Evolutionary conservation across 371 early-diverging fungal species (phyloP).

Genomic region (Fennellomyces sp.): DNA sequence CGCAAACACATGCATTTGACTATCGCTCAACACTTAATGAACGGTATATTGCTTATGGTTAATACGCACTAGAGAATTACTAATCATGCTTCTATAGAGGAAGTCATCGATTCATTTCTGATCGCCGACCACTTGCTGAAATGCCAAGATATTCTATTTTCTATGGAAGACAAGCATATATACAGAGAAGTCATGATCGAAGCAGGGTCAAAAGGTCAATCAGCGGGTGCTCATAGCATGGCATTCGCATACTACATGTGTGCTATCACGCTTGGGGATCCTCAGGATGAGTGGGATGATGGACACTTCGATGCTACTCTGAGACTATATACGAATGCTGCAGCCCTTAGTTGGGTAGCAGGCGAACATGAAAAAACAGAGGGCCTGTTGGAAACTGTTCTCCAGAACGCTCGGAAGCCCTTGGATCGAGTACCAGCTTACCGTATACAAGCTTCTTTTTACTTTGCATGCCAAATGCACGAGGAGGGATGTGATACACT

Average conservation of each 20-base stretch:
- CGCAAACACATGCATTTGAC: constrained; percentile 38
- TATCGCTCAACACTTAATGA: constrained; percentile 32
- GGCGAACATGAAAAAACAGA: constrained; percentile 39
- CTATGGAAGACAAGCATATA: constrained; percentile 16
- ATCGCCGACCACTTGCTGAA: constrained; percentile 45
- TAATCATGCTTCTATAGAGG: too few relatives aligned
- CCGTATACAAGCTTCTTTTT: constrained; percentile 37
- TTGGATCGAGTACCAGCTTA: constrained; percentile 39
- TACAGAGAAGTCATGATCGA: constrained; percentile 30
- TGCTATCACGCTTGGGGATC: constrained; percentile 26
- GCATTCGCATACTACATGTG: constrained; percentile 31
- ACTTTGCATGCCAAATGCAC: constrained; percentile 38
- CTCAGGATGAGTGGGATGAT: constrained; percentile 15
- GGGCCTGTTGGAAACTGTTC: constrained; percentile 22
- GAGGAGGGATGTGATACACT: constrained; percentile 26
- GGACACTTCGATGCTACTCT: constrained; percentile 21
- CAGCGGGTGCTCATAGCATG: constrained; percentile 46
- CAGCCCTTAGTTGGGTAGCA: constrained; percentile 37
- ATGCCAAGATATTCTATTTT: constrained; percentile 21
- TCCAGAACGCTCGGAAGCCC: constrained; percentile 27
- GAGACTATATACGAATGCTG: constrained; percentile 38
- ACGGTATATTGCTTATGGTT: constrained; percentile 12
- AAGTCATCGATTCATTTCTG: constrained; percentile 25
- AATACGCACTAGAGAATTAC: too few relatives aligned
- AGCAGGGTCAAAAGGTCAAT: constrained; percentile 34